Evolutionary conservation across 768 basidiomycete species (phyloP), one percentile per base, ranked within the genome.

Genomic region (Pulveroboletus frians): DNA sequence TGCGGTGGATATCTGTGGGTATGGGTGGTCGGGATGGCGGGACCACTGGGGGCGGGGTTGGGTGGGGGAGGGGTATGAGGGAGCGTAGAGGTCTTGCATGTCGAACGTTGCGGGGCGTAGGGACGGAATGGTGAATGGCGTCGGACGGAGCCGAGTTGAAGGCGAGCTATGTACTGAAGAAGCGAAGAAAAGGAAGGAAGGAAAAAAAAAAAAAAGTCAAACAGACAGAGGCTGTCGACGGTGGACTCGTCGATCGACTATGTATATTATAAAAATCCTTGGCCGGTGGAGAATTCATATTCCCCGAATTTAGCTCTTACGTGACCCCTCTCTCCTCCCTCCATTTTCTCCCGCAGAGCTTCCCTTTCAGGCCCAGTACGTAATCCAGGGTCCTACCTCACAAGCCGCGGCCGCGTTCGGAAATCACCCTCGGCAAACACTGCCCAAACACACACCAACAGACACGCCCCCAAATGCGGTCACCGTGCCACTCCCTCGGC

Each of bases 61-160:
- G 30, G 62, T 63, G 42, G 59, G 52, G 0, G 55, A 52, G 20
- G 57, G 59, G 65, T 73, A 73, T 52, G 65, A 63, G 60, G 67
- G 66, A 63, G 73, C 71, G 63, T 71, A 75, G 71, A 75, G 69
- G 69, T 74, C 74, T 57, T 75, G 72, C 69, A 70, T 73, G 70
- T 67, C 65, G 64, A 66, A 68, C 61, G 71, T 66, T 55, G 69
- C 68, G 36, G 70, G 66, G 67, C 65, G 66, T 64, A 69, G 67
- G 64, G 69, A 70, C 66, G 65, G 68, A 68, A 63, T 61, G 66
- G 60, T 60, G 68, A 60, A 60, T 47, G 9, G 57, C 55, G 61
- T 71, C 49, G 51, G 68, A 61, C 45, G 53, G 54, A 34, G 53
- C 53, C 53, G 59, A 35, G 30, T 26, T 35, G 23, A 35, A 45